Evolutionary conservation across 2,329 filamentous ascomycete genomes (phyloP), one percentile per base, ranked within the genome.

Genomic region (Diaporthe eres): DNA sequence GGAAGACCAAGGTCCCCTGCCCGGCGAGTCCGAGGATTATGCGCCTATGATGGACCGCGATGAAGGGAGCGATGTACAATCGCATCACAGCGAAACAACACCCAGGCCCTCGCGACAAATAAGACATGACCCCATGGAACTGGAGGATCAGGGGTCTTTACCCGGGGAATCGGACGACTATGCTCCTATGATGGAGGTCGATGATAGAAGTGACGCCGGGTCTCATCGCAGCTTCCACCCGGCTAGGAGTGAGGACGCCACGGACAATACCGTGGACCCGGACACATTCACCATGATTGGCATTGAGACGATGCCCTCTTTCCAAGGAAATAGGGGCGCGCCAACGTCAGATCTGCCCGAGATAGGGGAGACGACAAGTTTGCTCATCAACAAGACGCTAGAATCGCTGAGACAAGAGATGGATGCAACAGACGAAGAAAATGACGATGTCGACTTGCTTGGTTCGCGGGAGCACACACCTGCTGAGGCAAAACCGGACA

Each of bases 201-300:
- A 79, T 12, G 78, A 78, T 3, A 74, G 80, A 68, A 83, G 81
- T 51, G 82, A 83, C 13, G 74, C 70, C 17, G 80, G 77, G 47
- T 82, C 79, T n/a, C 57, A 70, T 19, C 72, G 25, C 57, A 76
- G 57, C 49, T 77, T 72, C n/a, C 70, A 60, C 57, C 75, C 57
- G 28, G 58, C 60, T 10, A 70, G 47, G 51, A 76, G 75, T 53
- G 71, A 74, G 42, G 81, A 82, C 34, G 82, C 83, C 25, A 78
- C 76, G 6, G 80, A 80, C 51, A 79, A 81, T 22, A 80, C 80
- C 39, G 81, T 79, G 75, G 83, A 83, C 3, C 83, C 82, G 22
- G 89, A 91, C 76, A 88, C 88, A 53, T 91, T 91, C 77, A 91
- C 89, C 80, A 91, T 91, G 88, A 91, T 91, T 74, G 88, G 89